Conservation (phyloP, 331 rosid species). For the Erythrophleum ivorense region DNA sequence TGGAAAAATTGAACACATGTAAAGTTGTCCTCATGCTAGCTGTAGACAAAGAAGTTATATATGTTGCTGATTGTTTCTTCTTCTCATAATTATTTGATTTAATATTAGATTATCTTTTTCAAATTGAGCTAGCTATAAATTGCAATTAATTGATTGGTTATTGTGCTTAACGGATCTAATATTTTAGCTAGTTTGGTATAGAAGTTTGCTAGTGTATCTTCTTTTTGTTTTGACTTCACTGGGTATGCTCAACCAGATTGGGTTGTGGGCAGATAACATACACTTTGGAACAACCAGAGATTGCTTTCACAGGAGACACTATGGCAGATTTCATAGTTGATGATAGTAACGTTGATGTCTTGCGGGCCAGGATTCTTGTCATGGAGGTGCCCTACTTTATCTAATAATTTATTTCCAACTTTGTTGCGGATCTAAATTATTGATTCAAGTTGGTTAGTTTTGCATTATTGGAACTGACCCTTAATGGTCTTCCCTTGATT, state of each 20-base stretch:
- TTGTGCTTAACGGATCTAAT: not conserved
- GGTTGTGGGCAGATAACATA: conserved; percentile 70
- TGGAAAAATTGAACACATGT: not conserved
- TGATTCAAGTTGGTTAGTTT: not conserved
- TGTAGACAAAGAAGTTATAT: not conserved
- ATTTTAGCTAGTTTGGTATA: not conserved
- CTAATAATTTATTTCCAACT: not conserved
- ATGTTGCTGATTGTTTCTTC: conserved; percentile 4
- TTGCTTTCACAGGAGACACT: conserved; percentile 98
- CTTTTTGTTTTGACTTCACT: conserved; percentile 27
- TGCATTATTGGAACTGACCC: not conserved
- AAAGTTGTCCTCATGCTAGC: not conserved
- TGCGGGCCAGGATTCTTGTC: conserved; percentile 82
- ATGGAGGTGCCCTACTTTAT: conserved; percentile 68
- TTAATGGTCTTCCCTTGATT: not conserved
- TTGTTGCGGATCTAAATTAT: not conserved
- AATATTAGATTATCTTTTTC: not conserved
- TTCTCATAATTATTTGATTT: not conserved
- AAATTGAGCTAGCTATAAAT: not conserved
- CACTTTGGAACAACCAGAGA: conserved; percentile 74
- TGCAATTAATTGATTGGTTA: not conserved
- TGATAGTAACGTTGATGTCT: conserved; percentile 65
- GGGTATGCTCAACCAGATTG: conserved; percentile 19
- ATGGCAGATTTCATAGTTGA: conserved; percentile 80
- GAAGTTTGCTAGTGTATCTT: conserved; percentile 1